Base-by-base conservation (phyloP, 768 basidiomycete species). In the Thelephora aurantiotincta region DNA sequence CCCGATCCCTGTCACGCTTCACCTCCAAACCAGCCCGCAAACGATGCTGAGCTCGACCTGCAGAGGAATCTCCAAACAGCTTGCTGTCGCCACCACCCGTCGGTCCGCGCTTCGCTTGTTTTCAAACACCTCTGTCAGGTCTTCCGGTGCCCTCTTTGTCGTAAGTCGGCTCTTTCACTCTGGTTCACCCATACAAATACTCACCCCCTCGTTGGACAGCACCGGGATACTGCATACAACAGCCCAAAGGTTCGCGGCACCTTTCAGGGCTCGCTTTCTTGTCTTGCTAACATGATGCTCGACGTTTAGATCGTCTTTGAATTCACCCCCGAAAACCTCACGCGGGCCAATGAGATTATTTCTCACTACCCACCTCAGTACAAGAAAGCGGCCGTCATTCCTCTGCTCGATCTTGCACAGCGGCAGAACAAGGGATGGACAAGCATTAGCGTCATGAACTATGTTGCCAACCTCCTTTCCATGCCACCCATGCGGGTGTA, bases 401-500 rank as follows among this genome's bases (percentile, higher is more conserved):
- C 96, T 43, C 73, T 99, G 30, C 80, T 99, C 49, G 93, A 98
- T 65, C 76, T 99, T 38, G 93, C 83, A 1, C 96, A 99, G 66
- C 77, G 91, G 54, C 96, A 99, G 65, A 98, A 98, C 70, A 89
- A 94, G 55, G 90, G 89, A 56, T 99, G 90, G 89, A 97, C 94
- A 20, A 91, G 86, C 62, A 94, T 99, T 54, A 90, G 86, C 57
- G 92, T 94, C 51, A 99, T 99, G 96, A 97, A 99, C 68, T 89
- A 92, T 57, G 84, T 99, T 47, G 96, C 96, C 1, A 84, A 87
- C 54, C 70, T 94, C 30, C 74, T 98, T 26, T 90, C 85, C 58
- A 84, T 99, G 77, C 89, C 86, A 9, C 88, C 89, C 46, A 98
- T 99, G 96, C 85, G 96, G 9, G 96, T 97, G 1, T 99, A 99